These are phyloP conservation scores for Lachancea lanzarotensis DNA, from an alignment of 805 yeast species.

Conservation along the genomic window DNA sequence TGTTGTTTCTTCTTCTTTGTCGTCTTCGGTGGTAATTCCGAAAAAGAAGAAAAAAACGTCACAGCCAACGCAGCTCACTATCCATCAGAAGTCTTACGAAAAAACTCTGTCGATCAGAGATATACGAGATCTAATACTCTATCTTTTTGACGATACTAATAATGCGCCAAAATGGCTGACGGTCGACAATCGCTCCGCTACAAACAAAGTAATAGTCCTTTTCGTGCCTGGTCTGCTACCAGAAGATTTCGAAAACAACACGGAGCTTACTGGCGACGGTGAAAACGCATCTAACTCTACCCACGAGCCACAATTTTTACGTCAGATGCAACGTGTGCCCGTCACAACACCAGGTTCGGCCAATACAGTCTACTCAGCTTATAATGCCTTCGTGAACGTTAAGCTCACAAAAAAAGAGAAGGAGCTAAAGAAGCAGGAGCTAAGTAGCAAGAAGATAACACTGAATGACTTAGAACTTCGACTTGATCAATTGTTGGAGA, in stretches of 20 bases:
- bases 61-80: conserved; percentile 31
- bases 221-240: conserved; percentile 59
- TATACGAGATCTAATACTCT: conserved; percentile 42
- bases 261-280: conserved; percentile 9
- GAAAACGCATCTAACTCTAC: conserved; percentile 9
- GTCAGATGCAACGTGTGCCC: conserved; percentile 34
- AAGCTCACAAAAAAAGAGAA: conserved; percentile 54
- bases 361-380: conserved; percentile 47
- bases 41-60: conserved; percentile 32
- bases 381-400: conserved; percentile 48
- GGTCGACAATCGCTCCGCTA: conserved; percentile 40
- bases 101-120: conserved; percentile 35
- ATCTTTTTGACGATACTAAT: conserved; percentile 36
- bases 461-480: conserved; percentile 50
- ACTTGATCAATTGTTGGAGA: conserved; percentile 40
- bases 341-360: conserved; percentile 61
- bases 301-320: conserved; percentile 4
- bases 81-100: conserved; percentile 23
- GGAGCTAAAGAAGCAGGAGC: conserved; percentile 30
- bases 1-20: not conserved
- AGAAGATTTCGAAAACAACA: conserved; percentile 37
- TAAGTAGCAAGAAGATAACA: conserved; percentile 33
- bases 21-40: conserved; percentile 5
- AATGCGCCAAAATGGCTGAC: conserved; percentile 45
- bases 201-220: conserved; percentile 51